phyloP scores from a whole-genome alignment of 768 basidiomycete species.

The Amyloporia xantha region DNA sequence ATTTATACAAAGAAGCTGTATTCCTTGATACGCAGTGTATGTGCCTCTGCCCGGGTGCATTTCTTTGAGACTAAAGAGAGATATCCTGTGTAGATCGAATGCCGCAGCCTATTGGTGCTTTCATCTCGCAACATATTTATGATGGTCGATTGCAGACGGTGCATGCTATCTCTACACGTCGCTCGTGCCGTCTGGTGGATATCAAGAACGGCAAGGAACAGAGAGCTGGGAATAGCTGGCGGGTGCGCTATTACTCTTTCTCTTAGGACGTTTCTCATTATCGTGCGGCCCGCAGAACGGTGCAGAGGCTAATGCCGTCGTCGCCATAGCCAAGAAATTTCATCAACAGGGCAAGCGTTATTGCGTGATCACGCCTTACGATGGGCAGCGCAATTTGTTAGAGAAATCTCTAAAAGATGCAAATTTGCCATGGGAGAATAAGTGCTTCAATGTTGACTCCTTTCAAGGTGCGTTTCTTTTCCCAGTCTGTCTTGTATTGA shows the following conservation, averaged over 20 bases:
- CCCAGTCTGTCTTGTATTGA: not conserved
- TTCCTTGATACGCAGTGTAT: slow-evolving; percentile 31
- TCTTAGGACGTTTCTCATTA: too few relatives aligned
- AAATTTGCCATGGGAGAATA: slow-evolving; percentile 21
- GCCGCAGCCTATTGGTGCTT: slow-evolving; percentile 25
- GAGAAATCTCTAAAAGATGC: slow-evolving; percentile 20
- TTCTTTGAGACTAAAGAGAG: too few relatives aligned
- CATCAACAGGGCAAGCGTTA: slow-evolving; percentile 14
- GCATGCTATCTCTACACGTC: slow-evolving; percentile 8
- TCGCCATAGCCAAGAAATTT: slow-evolving; percentile 18
- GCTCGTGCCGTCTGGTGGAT: slow-evolving; percentile 33
- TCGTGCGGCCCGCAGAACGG: slow-evolving; percentile 24
- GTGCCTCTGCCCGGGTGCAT: too few relatives aligned
- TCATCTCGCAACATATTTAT: slow-evolving; percentile 29
- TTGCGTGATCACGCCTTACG: slow-evolving; percentile 30
- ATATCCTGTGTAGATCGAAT: slow-evolving; percentile 27
- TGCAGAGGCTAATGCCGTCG: slow-evolving; percentile 20
- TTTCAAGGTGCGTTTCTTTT: slow-evolving; percentile 25
- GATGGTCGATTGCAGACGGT: slow-evolving; percentile 18
- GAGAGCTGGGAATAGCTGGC: slow-evolving; percentile 31
- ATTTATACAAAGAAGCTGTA: slow-evolving; percentile 18
- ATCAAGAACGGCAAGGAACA: slow-evolving; percentile 30
- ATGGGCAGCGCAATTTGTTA: slow-evolving; percentile 24
- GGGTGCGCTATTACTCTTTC: slow-evolving; percentile 24
- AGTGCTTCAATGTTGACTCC: slow-evolving; percentile 29